Percentiles rank a stretch among this genome's conserved stretches.
Conservation (phyloP, 1,284 basidiomycete genomes). For the Moesziomyces parantarcticus region DNA sequence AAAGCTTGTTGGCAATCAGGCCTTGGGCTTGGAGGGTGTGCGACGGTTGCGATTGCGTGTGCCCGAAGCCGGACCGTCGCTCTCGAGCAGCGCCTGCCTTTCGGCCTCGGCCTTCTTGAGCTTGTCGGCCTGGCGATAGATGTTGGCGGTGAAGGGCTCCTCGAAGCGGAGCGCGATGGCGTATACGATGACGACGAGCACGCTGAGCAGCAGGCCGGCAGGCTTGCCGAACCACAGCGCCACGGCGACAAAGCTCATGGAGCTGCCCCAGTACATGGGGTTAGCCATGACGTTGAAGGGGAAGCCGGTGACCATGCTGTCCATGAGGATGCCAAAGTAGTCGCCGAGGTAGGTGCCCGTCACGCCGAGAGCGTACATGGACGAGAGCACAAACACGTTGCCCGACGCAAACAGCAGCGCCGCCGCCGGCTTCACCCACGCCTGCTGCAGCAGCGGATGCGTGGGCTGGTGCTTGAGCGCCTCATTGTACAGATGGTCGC, state of each 20-base stretch:
- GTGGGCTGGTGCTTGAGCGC: slow-evolving; percentile 80
- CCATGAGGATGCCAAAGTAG: slow-evolving; percentile 99
- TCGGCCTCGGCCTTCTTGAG: slow-evolving; percentile 45
- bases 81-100: slow-evolving; percentile 33
- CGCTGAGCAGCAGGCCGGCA: slow-evolving; percentile 63
- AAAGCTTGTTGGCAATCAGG: slow-evolving; percentile 2
- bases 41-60: slow-evolving; percentile 45
- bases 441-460: slow-evolving; percentile 72
- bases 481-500: slow-evolving; percentile 72
- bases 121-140: slow-evolving; percentile 62
- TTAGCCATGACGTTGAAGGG: slow-evolving; percentile 93
- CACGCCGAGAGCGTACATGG: slow-evolving; percentile 89
- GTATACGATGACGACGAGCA: slow-evolving; percentile 62
- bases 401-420: slow-evolving; percentile 75
- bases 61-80: slow-evolving; percentile 44
- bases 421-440: slow-evolving; percentile 75
- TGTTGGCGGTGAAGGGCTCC: slow-evolving; percentile 64
- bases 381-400: slow-evolving; percentile 76
- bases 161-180: slow-evolving; percentile 62
- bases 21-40: slow-evolving; percentile 42
- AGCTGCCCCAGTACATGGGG: slow-evolving; percentile 83
- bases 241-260: slow-evolving; percentile 63
- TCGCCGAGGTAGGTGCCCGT: slow-evolving; percentile 86
- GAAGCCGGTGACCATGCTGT: slow-evolving; percentile 80
- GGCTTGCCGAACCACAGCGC: slow-evolving; percentile 67